phyloP scores from a whole-genome alignment of 257 asterid species.

The Avicennia marina region DNA sequence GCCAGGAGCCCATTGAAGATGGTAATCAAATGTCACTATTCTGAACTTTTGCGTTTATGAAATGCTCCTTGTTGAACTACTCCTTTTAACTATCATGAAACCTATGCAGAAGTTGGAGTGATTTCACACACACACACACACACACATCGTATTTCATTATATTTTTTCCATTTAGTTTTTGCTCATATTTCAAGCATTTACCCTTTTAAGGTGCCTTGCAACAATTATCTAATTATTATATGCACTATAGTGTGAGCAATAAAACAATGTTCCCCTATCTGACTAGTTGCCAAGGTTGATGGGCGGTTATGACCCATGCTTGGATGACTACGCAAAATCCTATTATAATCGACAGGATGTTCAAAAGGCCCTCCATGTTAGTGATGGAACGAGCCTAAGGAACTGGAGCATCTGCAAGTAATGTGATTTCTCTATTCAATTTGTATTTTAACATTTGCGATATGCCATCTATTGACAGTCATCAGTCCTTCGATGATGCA shows the following conservation, averaged over 20 bases:
- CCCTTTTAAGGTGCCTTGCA: no score
- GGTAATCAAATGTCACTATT: slow-evolving; percentile 27
- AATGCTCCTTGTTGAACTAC: no score
- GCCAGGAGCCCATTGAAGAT: slow-evolving; percentile 45
- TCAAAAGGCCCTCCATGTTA: slow-evolving; percentile 78
- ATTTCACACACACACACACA: no score
- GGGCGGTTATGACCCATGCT: slow-evolving; percentile 89
- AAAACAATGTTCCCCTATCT: no score
- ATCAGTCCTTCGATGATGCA: slow-evolving; percentile 27
- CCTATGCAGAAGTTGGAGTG: no score
- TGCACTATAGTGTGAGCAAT: no score
- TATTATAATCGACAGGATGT: slow-evolving; percentile 71
- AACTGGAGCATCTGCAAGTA: slow-evolving; percentile 95
- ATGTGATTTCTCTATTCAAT: not conserved
- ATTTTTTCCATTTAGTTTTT: no score
- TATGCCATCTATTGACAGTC: not conserved
- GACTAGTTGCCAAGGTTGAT: slow-evolving; percentile 65
- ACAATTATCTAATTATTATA: no score
- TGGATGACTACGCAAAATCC: slow-evolving; percentile 62
- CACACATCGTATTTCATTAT: no score
- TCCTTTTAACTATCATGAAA: no score
- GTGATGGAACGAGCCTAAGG: slow-evolving; percentile 43
- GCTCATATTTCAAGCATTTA: no score
- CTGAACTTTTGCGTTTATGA: not conserved
- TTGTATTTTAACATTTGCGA: not conserved